Conservation (phyloP, 2,329 filamentous ascomycete genomes). For the Talaromyces pinophilus region DNA sequence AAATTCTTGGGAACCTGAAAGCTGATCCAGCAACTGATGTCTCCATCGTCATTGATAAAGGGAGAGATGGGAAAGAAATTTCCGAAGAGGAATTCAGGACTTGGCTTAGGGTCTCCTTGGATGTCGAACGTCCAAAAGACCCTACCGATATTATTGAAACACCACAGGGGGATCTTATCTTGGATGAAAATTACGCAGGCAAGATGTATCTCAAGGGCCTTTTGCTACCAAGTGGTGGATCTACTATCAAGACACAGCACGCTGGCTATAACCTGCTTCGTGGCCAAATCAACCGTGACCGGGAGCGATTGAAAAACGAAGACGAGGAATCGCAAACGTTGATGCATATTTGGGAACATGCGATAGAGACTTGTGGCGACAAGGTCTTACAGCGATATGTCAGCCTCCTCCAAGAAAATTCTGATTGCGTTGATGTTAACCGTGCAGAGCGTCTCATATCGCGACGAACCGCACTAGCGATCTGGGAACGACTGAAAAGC, state of each 20-base stretch:
- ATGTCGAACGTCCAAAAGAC: neutral
- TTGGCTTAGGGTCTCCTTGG: conserved; percentile 5
- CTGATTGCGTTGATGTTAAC: neutral
- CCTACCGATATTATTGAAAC: conserved; percentile 1
- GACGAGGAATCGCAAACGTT: neutral
- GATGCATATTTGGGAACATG: neutral
- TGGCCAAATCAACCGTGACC: neutral
- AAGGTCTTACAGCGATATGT: neutral
- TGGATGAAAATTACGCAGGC: neutral
- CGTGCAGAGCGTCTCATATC: neutral
- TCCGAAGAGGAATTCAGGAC: neutral
- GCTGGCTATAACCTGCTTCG: conserved; percentile 12
- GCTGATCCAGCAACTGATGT: neutral
- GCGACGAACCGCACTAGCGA: neutral
- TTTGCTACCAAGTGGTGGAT: neutral
- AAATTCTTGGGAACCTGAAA: neutral
- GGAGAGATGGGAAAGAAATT: neutral
- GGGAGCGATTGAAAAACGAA: neutral
- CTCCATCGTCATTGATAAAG: neutral
- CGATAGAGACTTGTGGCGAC: neutral
- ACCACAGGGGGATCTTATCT: conserved; percentile 8
- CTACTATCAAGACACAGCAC: neutral
- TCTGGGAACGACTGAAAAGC: neutral
- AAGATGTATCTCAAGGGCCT: conserved; percentile 14
- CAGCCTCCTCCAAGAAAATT: neutral